A percentile compares a stretch with the other conserved stretches of the same genome.
phyloP scores from a whole-genome alignment of 148 eudicot genomes.

The Cornus florida region DNA sequence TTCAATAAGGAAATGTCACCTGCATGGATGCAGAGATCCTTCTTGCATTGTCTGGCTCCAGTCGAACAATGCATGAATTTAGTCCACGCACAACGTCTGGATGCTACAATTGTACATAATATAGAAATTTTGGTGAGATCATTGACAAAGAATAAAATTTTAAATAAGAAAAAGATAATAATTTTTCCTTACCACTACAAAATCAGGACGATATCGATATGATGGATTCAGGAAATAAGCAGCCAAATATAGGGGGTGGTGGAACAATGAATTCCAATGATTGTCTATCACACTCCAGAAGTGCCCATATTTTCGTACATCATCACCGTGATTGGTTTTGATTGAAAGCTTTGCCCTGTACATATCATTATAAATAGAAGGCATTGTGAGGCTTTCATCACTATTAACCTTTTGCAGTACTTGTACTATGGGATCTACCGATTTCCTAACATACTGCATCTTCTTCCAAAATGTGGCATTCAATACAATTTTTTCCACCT shows the following conservation, averaged over 20 bases:
- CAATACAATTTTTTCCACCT: constrained; percentile 67
- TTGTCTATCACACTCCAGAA: constrained; percentile 85
- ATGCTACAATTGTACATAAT: constrained; percentile 43
- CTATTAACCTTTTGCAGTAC: constrained; percentile 59
- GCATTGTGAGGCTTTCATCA: constrained; percentile 67
- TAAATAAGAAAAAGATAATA: neutral
- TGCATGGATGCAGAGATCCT: constrained; percentile 90
- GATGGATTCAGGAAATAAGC: constrained; percentile 89
- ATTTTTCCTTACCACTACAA: constrained; percentile 55
- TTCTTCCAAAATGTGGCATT: constrained; percentile 88
- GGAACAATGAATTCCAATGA: constrained; percentile 61
- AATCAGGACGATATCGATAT: constrained; percentile 77
- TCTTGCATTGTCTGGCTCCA: constrained; percentile 69
- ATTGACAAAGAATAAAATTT: neutral
- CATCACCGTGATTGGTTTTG: constrained; percentile 67
- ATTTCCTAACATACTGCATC: constrained; percentile 60
- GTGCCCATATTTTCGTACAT: constrained; percentile 68
- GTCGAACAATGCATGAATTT: constrained; percentile 82
- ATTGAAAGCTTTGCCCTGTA: constrained; percentile 71
- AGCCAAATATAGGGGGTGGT: constrained; percentile 82
- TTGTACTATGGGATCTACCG: constrained; percentile 76
- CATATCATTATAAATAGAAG: constrained; percentile 78
- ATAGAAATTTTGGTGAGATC: neutral
- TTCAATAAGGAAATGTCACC: constrained; percentile 32
- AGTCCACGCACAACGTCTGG: constrained; percentile 90